Conservation (phyloP, 1,284 basidiomycete genomes). For the Austroboletus olivaceoglutinosus region DNA sequence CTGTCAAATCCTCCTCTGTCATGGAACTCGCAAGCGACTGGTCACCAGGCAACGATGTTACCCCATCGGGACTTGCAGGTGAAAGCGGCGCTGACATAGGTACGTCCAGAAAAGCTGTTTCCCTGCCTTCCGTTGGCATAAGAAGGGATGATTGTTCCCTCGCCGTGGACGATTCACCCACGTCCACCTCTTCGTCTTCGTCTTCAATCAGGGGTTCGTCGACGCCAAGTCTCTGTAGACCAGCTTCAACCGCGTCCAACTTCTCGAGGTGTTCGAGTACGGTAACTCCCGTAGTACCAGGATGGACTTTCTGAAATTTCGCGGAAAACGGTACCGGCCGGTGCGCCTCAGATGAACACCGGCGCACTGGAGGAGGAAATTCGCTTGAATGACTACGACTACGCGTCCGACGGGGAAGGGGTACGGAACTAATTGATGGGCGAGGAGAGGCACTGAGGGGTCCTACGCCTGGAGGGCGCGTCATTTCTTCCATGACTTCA, state of each 20-base stretch:
- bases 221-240: conserved; percentile 64
- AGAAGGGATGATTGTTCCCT: conserved; percentile 23
- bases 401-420: conserved; percentile 55
- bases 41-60: conserved; percentile 56
- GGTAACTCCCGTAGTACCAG: conserved; percentile 74
- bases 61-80: conserved; percentile 43
- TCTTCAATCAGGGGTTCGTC: conserved; percentile 52
- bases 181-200: conserved; percentile 50
- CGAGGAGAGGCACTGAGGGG: conserved; percentile 51
- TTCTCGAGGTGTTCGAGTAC: conserved; percentile 80
- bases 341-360: conserved; percentile 60
- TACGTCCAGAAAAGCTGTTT: conserved; percentile 27
- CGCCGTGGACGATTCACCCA: conserved; percentile 46
- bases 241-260: conserved; percentile 76
- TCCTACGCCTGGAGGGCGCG: conserved; percentile 31
- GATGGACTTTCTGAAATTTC: conserved; percentile 75
- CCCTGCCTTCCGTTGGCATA: conserved; percentile 20
- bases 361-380: conserved; percentile 69
- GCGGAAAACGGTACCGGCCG: conserved; percentile 77
- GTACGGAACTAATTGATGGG: conserved; percentile 60
- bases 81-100: conserved; percentile 45
- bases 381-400: conserved; percentile 60
- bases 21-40: conserved; percentile 48
- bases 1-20: conserved; percentile 69
- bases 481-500: conserved; percentile 64